Conservation (phyloP, 2,329 filamentous ascomycete species). For the Sclerotinia trifoliorum region DNA sequence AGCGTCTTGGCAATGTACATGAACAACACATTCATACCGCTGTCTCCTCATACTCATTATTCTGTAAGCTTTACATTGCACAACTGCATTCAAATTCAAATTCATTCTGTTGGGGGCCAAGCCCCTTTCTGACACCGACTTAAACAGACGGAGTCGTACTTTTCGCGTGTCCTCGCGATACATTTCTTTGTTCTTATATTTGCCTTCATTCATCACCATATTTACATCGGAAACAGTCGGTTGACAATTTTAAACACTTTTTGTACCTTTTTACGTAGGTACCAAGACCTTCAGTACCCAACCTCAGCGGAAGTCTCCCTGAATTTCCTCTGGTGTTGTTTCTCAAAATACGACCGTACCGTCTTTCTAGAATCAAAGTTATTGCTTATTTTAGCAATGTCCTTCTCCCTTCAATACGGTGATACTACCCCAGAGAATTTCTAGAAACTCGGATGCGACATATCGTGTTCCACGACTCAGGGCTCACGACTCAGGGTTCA, state of each 20-base stretch:
- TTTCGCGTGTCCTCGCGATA: background rate
- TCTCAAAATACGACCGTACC: background rate
- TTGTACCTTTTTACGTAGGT: background rate
- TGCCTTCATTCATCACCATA: background rate
- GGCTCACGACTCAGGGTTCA: background rate
- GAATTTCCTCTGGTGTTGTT: background rate
- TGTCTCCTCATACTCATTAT: background rate
- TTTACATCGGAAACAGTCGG: background rate
- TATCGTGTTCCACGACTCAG: background rate
- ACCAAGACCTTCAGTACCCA: background rate
- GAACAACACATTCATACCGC: background rate
- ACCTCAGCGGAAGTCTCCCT: constrained; percentile 11
- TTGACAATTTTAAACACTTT: background rate
- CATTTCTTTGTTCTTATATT: background rate
- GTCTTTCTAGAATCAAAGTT: background rate
- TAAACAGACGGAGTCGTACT: background rate
- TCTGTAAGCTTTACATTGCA: background rate
- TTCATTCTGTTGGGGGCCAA: background rate
- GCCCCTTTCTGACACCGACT: constrained; percentile 15
- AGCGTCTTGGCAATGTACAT: constrained; percentile 10
- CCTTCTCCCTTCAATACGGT: background rate
- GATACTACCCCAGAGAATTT: background rate
- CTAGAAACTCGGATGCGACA: background rate
- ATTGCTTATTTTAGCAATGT: background rate
- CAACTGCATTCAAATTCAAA: background rate